Evolutionary conservation across 345 rosid species (phyloP).

Genomic region (Dimocarpus longan): DNA sequence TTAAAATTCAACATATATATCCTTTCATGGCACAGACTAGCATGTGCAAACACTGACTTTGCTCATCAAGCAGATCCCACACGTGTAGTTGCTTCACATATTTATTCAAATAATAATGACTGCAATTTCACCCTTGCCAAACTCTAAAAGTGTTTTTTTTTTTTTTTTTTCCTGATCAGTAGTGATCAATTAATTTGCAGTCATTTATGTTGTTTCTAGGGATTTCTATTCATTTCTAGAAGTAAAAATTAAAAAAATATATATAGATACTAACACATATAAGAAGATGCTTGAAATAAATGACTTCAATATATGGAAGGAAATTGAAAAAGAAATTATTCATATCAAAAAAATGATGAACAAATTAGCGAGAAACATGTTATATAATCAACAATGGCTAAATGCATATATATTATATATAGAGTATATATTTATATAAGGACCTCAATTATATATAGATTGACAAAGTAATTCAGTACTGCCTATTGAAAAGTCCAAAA

Average conservation of each 20-base stretch:
- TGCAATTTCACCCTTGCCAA: background rate
- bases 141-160: background rate
- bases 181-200: background rate
- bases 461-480: conserved; percentile 16
- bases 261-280: no score
- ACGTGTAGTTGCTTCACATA: conserved; percentile 18
- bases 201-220: background rate
- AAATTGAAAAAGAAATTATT: conserved; percentile 27
- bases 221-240: background rate
- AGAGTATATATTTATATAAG: background rate
- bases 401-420: background rate
- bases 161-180: no score
- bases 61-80: conserved; percentile 12
- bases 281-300: no score
- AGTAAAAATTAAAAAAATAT: background rate
- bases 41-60: conserved; percentile 27
- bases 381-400: conserved; percentile 31
- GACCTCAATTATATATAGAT: conserved; percentile 18
- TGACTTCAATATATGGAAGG: background rate
- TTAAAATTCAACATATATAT: conserved; percentile 16
- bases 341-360: conserved; percentile 15
- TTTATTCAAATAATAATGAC: background rate
- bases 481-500: conserved; percentile 8
- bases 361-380: conserved; percentile 17
- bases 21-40: conserved; percentile 35